phyloP scores from a whole-genome alignment of 139 green algal species.

The Tetradesmus lagerheimii region DNA sequence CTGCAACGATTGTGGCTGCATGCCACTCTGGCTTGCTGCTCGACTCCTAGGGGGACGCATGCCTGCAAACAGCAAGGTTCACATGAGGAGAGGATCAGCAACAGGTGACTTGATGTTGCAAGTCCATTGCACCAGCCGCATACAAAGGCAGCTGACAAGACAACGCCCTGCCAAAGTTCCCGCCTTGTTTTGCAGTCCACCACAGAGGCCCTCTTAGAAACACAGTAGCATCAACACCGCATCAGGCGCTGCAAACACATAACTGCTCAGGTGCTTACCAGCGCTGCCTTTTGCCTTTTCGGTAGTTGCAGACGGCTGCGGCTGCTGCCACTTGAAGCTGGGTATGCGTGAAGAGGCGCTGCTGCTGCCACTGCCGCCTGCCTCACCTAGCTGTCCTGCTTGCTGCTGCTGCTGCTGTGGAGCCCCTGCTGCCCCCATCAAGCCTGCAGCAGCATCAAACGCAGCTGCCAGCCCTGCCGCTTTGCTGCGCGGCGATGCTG shows the following conservation, averaged over 20 bases:
- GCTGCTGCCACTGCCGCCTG: not conserved
- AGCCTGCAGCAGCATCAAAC: constrained; percentile 26
- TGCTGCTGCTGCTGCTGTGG: constrained; percentile 4
- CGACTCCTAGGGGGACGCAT: not conserved
- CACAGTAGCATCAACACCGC: too few species aligned
- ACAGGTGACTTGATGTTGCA: too few species aligned
- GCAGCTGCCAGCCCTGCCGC: constrained; percentile 16
- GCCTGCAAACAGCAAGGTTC: not conserved
- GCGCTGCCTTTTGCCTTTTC: not conserved
- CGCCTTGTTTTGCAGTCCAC: too few species aligned
- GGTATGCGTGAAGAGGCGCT: not conserved
- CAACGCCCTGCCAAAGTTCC: too few species aligned
- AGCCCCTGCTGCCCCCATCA: not conserved
- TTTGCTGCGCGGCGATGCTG: not conserved
- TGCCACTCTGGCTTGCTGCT: not conserved
- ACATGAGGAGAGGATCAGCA: not conserved
- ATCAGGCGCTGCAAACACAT: not conserved
- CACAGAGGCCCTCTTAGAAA: too few species aligned
- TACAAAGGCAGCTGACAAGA: too few species aligned
- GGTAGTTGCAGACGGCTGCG: not conserved
- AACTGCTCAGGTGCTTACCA: not conserved
- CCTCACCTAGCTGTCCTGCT: not conserved
- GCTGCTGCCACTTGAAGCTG: constrained; percentile 38
- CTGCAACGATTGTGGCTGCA: not conserved
- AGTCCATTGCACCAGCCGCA: too few species aligned